Evolutionary conservation across 352 stramenopile species (phyloP).

Genomic region (Globisporangium nagaii): DNA sequence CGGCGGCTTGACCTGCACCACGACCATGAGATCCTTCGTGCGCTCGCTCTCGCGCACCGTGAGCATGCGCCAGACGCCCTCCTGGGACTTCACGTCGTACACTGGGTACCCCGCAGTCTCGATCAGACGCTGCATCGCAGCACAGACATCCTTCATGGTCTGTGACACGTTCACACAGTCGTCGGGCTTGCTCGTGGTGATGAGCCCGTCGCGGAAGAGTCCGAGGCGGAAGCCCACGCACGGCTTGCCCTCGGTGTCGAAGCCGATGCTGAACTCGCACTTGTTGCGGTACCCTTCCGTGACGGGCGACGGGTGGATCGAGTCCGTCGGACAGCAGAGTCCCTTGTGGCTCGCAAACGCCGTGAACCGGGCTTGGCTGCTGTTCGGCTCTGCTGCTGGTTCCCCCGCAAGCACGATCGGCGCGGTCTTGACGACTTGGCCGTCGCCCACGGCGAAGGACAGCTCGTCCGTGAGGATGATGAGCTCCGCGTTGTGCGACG

Average conservation of each 20-base stretch:
- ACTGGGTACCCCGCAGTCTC: constrained; percentile 52
- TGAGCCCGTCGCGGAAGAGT: constrained; percentile 71
- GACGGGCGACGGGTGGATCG: constrained; percentile 79
- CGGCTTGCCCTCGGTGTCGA: constrained; percentile 63
- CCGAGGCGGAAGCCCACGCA: constrained; percentile 86
- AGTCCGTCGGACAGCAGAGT: constrained; percentile 81
- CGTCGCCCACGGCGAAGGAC: constrained; percentile 31
- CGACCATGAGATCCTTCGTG: constrained; percentile 72
- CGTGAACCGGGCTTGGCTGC: constrained; percentile 17
- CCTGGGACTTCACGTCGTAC: constrained; percentile 67
- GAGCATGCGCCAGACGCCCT: constrained; percentile 71
- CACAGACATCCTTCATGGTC: constrained; percentile 80
- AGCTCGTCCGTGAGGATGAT: constrained; percentile 54
- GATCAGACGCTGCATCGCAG: constrained; percentile 54
- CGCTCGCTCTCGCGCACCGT: constrained; percentile 65
- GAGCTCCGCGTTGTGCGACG: constrained; percentile 71
- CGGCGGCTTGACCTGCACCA: constrained; percentile 67
- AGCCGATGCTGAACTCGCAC: constrained; percentile 95
- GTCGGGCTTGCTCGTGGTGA: constrained; percentile 59
- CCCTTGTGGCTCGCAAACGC: constrained; percentile 81
- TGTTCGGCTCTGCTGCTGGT: background rate
- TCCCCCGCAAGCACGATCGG: constrained; percentile 17
- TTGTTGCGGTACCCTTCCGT: constrained; percentile 95
- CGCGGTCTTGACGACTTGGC: constrained; percentile 27
- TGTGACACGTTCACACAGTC: constrained; percentile 75